phyloP scores from a whole-genome alignment of 352 stramenopile species.

The Globisporangium echinulatum region DNA sequence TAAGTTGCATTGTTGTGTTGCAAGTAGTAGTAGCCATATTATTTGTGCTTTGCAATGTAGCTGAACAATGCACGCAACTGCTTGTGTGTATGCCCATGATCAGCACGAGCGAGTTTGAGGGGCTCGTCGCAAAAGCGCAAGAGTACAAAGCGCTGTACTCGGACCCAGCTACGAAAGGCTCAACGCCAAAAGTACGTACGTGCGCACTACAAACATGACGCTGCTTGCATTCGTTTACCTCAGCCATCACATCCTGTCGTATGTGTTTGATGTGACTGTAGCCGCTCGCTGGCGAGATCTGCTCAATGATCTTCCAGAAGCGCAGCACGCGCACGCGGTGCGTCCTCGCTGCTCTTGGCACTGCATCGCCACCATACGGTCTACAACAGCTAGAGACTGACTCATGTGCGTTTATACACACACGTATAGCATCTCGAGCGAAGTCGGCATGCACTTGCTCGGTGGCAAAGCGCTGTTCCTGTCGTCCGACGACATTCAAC shows the following conservation, averaged over 20 bases:
- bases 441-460: slow-evolving; percentile 95
- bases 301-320: slow-evolving; percentile 95
- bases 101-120: slow-evolving; percentile 37
- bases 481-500: slow-evolving; percentile 95
- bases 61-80: too few species aligned
- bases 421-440: slow-evolving; percentile 73
- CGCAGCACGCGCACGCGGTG: slow-evolving; percentile 86
- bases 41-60: too few species aligned
- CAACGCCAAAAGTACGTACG: slow-evolving; percentile 31
- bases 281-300: slow-evolving; percentile 65
- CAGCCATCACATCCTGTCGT: too few species aligned
- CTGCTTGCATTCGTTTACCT: neutral
- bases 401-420: too few species aligned
- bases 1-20: slow-evolving; percentile 7
- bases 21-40: too few species aligned
- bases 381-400: too few species aligned
- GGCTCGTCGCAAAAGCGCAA: slow-evolving; percentile 56
- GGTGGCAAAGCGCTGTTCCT: slow-evolving; percentile 96
- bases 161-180: slow-evolving; percentile 40
- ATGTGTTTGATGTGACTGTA: slow-evolving; percentile 5
- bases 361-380: too few species aligned
- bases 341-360: neutral
- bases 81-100: neutral
- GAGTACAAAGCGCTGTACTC: slow-evolving; percentile 69
- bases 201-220: neutral